These are phyloP conservation scores for Erodium texanum DNA, from an alignment of 441 rosid genomes.

Conservation along the genomic window DNA sequence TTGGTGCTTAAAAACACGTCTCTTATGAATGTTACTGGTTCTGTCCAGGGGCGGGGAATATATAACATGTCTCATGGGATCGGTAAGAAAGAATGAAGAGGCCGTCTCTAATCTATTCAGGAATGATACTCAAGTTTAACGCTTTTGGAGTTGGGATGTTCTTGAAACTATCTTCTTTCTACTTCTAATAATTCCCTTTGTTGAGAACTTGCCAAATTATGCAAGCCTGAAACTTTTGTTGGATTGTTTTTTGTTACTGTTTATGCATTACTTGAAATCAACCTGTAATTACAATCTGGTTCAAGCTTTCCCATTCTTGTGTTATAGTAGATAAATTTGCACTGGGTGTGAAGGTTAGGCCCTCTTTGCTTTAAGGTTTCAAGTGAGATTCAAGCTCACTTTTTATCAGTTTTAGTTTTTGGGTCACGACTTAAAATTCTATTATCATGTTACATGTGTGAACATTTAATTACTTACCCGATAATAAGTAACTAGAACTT, in stretches of 20 bases:
- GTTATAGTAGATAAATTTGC: background rate
- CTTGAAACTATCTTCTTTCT: background rate
- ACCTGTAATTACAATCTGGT: background rate
- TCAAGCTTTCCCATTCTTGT: background rate
- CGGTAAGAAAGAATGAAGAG: constrained; percentile 73
- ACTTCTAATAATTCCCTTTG: background rate
- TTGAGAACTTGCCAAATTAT: background rate
- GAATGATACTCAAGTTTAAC: background rate
- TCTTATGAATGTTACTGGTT: background rate
- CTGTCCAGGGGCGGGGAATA: constrained; percentile 68
- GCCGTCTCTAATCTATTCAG: background rate
- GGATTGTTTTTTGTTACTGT: background rate
- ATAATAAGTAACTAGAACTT: too few species aligned
- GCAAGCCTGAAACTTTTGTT: background rate
- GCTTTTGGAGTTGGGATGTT: background rate
- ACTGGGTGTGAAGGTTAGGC: background rate
- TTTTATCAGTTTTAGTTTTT: too few species aligned
- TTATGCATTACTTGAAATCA: background rate
- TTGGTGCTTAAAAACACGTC: background rate
- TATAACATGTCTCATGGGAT: constrained; percentile 86
- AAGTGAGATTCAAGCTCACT: too few species aligned
- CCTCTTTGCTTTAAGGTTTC: too few species aligned
- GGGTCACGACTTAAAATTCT: too few species aligned
- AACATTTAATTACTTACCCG: too few species aligned
- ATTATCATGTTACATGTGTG: too few species aligned